Conservation (phyloP, 768 basidiomycete genomes). For the Chiua virens region DNA sequence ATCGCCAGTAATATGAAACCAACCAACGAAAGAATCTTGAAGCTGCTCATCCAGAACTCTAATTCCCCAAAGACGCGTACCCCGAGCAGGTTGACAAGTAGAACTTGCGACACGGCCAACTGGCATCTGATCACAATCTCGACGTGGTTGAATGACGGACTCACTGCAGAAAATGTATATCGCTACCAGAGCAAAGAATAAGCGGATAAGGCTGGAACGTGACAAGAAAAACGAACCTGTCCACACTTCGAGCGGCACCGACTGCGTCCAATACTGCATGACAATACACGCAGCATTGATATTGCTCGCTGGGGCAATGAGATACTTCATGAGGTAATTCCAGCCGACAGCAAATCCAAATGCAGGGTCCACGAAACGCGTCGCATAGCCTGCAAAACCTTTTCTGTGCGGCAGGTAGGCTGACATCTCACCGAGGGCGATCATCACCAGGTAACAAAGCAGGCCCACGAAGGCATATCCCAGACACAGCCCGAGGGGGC, state of each 20-base stretch:
- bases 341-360: constrained; percentile 53
- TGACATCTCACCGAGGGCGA: constrained; percentile 41
- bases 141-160: background rate
- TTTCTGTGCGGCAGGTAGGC: constrained; percentile 58
- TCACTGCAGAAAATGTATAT: background rate
- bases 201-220: background rate
- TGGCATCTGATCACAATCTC: background rate
- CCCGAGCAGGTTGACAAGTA: constrained; percentile 53
- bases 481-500: constrained; percentile 51
- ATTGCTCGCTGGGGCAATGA: constrained; percentile 68
- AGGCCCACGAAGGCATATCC: constrained; percentile 51
- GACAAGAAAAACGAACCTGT: constrained; percentile 6
- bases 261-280: constrained; percentile 3
- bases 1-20: constrained; percentile 23
- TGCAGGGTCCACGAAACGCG: constrained; percentile 68
- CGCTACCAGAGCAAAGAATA: background rate
- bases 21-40: constrained; percentile 54
- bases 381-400: constrained; percentile 60
- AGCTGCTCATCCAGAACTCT: constrained; percentile 72
- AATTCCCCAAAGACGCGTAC: constrained; percentile 71
- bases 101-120: background rate
- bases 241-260: constrained; percentile 1
- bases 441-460: constrained; percentile 63
- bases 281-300: constrained; percentile 50
- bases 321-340: constrained; percentile 64